A percentile compares a stretch with the other conserved stretches of the same genome.
These are phyloP conservation scores for Xylaria sp. DNA, from an alignment of 2,329 filamentous ascomycete species.

Conservation along the genomic window DNA sequence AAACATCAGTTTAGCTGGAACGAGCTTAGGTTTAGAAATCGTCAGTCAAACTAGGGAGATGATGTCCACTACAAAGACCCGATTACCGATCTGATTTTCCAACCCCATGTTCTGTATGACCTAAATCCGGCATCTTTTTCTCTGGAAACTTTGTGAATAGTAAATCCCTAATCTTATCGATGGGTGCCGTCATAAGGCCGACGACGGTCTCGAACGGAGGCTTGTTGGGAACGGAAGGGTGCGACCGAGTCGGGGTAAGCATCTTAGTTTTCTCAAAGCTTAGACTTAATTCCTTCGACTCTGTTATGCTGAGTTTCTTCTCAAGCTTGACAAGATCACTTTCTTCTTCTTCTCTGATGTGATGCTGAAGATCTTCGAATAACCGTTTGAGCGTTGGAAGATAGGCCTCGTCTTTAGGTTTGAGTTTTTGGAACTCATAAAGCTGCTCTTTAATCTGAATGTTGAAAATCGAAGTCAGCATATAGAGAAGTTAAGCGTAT, in stretches of 20 bases:
- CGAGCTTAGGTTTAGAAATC: too few relatives aligned
- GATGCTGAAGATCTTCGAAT: constrained; percentile 53
- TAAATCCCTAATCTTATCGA: constrained; percentile 62
- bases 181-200: constrained; percentile 60
- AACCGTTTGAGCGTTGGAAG: constrained; percentile 54
- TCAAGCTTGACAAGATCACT: constrained; percentile 57
- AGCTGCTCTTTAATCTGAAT: constrained; percentile 58
- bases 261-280: constrained; percentile 58
- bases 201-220: constrained; percentile 61
- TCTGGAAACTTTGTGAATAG: constrained; percentile 61
- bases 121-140: constrained; percentile 40
- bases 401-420: constrained; percentile 53
- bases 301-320: constrained; percentile 46
- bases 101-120: constrained; percentile 21
- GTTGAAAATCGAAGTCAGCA: not conserved
- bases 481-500: too few relatives aligned
- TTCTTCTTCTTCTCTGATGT: constrained; percentile 57
- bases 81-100: constrained; percentile 28
- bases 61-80: not conserved
- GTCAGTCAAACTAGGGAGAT: not conserved
- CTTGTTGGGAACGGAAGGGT: constrained; percentile 57
- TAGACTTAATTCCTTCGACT: constrained; percentile 50
- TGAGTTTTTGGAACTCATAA: constrained; percentile 57
- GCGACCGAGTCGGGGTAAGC: constrained; percentile 57
- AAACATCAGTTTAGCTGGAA: too few relatives aligned